These are phyloP conservation scores for Bjerkandera adusta DNA, from an alignment of 1,284 basidiomycete genomes.

Conservation along the genomic window DNA sequence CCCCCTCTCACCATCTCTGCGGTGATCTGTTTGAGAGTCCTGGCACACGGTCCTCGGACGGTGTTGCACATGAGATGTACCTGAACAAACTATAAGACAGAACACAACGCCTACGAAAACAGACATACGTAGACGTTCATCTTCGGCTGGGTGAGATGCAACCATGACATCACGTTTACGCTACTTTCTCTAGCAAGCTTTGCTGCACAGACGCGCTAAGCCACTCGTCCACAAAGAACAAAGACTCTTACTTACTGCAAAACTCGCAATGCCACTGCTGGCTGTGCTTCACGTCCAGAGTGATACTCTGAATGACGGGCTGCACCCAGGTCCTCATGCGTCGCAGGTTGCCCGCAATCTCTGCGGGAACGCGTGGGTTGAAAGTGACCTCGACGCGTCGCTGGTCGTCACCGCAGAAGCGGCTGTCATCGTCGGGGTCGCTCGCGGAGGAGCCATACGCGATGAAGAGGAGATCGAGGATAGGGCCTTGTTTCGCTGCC, in stretches of 20 bases:
- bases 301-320: neutral
- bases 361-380: constrained; percentile 3
- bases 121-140: constrained; percentile 12
- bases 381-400: constrained; percentile 13
- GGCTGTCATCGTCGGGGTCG: constrained; percentile 10
- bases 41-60: constrained; percentile 7
- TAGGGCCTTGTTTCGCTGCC: neutral
- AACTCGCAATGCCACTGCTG: constrained; percentile 17
- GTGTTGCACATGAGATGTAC: constrained; percentile 12
- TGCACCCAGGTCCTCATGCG: constrained; percentile 6
- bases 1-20: neutral
- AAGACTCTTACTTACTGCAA: constrained; percentile 9
- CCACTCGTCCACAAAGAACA: too few relatives aligned
- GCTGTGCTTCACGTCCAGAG: constrained; percentile 14
- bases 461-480: constrained; percentile 12
- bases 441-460: constrained; percentile 12
- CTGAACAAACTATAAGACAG: neutral
- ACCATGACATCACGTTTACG: constrained; percentile 7
- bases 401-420: constrained; percentile 11
- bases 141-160: constrained; percentile 10
- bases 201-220: constrained; percentile 1
- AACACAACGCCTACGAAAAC: too few relatives aligned
- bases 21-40: neutral
- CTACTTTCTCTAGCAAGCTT: constrained; percentile 14
- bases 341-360: neutral